Evolutionary conservation across 192 early-diverging fungal genomes (phyloP).

Genomic region (Coemansia sp.): DNA sequence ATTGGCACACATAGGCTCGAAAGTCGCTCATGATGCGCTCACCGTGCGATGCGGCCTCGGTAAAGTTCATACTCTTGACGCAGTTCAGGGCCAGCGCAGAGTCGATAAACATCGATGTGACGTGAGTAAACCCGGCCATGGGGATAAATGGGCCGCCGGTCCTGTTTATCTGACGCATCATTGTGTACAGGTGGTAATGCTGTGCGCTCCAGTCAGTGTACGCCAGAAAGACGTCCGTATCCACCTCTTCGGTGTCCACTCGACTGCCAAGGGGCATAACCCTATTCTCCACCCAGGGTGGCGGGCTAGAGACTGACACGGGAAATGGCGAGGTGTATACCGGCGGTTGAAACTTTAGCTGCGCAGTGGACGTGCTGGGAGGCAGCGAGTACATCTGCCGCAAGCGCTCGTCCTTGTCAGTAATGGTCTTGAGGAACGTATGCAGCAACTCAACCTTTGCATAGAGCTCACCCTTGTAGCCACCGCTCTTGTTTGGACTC

Average conservation of each 20-base stretch:
- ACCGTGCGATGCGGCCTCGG: conserved; percentile 36
- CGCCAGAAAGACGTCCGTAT: conserved; percentile 31
- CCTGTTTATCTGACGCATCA: conserved; percentile 27
- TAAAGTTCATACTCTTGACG: conserved; percentile 50
- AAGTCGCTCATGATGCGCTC: conserved; percentile 45
- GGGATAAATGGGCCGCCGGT: conserved; percentile 17
- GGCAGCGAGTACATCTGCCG: conserved; percentile 34
- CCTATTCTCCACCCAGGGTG: conserved; percentile 13
- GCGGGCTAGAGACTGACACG: conserved; percentile 10
- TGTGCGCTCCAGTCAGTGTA: conserved; percentile 38
- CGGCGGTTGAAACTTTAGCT: conserved; percentile 20
- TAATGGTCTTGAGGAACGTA: conserved; percentile 40
- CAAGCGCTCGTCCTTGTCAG: conserved; percentile 48
- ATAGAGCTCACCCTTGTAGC: conserved; percentile 31
- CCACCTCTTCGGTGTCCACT: conserved; percentile 37
- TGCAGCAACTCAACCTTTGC: conserved; percentile 43
- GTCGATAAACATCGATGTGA: conserved; percentile 50
- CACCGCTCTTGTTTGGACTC: conserved; percentile 15
- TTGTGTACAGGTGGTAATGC: conserved; percentile 39
- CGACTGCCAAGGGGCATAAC: conserved; percentile 28
- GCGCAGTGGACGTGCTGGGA: background rate
- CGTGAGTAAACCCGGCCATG: conserved; percentile 40
- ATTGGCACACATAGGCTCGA: conserved; percentile 45
- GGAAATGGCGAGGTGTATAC: conserved; percentile 32
- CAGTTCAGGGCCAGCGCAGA: conserved; percentile 40